Conservation (phyloP, 371 early-diverging fungal species). For the Mucor sp. region DNA sequence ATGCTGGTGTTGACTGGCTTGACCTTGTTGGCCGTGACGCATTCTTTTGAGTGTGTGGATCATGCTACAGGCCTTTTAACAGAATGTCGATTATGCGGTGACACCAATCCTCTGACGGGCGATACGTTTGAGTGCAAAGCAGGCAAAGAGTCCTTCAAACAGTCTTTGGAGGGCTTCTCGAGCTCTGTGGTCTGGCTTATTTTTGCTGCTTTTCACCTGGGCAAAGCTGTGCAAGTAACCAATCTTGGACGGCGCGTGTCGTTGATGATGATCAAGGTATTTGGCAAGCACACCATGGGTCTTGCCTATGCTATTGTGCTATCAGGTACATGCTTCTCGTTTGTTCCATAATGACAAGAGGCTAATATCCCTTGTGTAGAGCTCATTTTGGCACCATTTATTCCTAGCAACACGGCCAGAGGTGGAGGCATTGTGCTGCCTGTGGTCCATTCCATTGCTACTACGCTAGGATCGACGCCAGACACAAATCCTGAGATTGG, state of each 20-base stretch:
- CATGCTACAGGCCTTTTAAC: constrained; percentile 45
- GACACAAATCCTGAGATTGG: constrained; percentile 39
- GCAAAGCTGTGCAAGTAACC: constrained; percentile 64
- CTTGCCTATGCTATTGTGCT: constrained; percentile 63
- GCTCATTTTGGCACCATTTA: constrained; percentile 65
- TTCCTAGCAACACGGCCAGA: constrained; percentile 76
- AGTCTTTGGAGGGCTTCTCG: constrained; percentile 61
- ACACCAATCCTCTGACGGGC: constrained; percentile 29
- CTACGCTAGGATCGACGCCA: constrained; percentile 50
- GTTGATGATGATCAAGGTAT: constrained; percentile 48
- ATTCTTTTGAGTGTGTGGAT: constrained; percentile 61
- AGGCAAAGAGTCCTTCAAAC: constrained; percentile 57
- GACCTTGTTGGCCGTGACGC: constrained; percentile 52
- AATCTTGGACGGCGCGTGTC: constrained; percentile 62
- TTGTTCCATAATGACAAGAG: not conserved
- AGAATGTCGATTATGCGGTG: constrained; percentile 60
- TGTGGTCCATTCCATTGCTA: constrained; percentile 64
- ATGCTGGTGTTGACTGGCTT: constrained; percentile 56
- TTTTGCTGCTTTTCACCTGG: constrained; percentile 73
- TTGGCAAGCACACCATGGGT: constrained; percentile 60
- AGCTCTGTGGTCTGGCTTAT: constrained; percentile 71
- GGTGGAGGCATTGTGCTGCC: constrained; percentile 75
- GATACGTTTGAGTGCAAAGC: constrained; percentile 53
- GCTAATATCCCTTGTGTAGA: constrained; percentile 31
- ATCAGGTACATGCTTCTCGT: constrained; percentile 36